Evolutionary conservation across 805 yeast genomes (phyloP), one percentile per base, ranked within the genome.

Genomic region (Blastobotrys robertii): DNA sequence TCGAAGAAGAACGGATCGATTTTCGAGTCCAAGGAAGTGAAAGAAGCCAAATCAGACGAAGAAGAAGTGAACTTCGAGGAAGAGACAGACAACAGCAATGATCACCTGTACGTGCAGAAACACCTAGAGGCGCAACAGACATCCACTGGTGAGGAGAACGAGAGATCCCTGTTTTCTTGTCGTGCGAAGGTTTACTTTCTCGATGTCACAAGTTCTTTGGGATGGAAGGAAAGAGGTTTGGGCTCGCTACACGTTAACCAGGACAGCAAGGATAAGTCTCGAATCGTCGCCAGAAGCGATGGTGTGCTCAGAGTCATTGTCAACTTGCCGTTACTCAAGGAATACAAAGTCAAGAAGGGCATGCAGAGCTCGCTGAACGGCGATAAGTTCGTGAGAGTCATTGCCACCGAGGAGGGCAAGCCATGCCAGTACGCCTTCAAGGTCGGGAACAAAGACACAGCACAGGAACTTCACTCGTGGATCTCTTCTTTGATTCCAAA

Each of bases 161-260:
- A 92, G 58, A 68, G 68, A 30, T 74, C 83, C 0, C 57, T 80
- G 6, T 84, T 75, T 59, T 75, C 76, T 36, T 73, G 82, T 32
- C 78, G 81, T 38, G 85, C 94, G 3, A 85, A 88, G 56, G 65
- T 92, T 22, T 92, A 88, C 58, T 78, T 75, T 28, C 65, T 85
- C 52, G 83, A 84, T 54, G 66, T 88, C 28, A 66, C 79, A 0
- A 73, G 77, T 31, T 68, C 82, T 7, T 77, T 72, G 12, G 96
- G 96, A 2, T 92, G 98, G 98, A 92, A 85, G 59, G 98, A 92
- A 63, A 76, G 92, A 56, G 98, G 98, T 16, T 70, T 83, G 34
- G 98, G 98, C 2, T 72, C 76, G 3, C 64, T 92, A n/a, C 95
- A 85, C 57, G 72, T 92, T 19, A 90, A 92, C 61, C 45, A 46